Evolutionary conservation across 345 rosid species (phyloP).

Genomic region (Angophora floribunda): DNA sequence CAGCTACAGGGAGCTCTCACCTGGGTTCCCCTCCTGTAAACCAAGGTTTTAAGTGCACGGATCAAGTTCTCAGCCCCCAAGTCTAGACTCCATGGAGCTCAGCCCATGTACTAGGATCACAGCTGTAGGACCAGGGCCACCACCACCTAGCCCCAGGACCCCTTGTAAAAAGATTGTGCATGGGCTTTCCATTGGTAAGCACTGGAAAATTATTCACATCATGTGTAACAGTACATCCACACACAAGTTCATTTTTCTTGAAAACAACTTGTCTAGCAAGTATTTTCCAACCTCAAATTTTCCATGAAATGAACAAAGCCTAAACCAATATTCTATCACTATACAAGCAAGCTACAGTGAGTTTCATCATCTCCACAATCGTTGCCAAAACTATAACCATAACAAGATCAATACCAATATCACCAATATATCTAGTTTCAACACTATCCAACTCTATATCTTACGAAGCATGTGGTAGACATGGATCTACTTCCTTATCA

Average conservation of each 20-base stretch:
- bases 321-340: neutral
- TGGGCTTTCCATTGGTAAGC: neutral
- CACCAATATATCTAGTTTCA: neutral
- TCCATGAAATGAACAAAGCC: neutral
- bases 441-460: neutral
- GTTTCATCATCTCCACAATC: neutral
- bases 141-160: neutral
- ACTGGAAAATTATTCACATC: neutral
- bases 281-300: neutral
- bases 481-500: neutral
- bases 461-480: neutral
- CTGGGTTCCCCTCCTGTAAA: neutral
- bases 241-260: neutral
- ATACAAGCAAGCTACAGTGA: neutral
- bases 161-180: neutral
- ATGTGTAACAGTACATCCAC: neutral
- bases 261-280: neutral
- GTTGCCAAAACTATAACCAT: neutral
- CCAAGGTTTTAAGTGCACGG: neutral
- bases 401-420: neutral
- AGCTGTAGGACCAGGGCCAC: neutral
- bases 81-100: neutral
- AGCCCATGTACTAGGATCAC: neutral
- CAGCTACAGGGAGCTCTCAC: neutral
- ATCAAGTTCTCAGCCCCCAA: neutral